These are phyloP conservation scores for Chamaenerion angustifolium DNA, from an alignment of 345 rosid genomes.

Conservation along the genomic window DNA sequence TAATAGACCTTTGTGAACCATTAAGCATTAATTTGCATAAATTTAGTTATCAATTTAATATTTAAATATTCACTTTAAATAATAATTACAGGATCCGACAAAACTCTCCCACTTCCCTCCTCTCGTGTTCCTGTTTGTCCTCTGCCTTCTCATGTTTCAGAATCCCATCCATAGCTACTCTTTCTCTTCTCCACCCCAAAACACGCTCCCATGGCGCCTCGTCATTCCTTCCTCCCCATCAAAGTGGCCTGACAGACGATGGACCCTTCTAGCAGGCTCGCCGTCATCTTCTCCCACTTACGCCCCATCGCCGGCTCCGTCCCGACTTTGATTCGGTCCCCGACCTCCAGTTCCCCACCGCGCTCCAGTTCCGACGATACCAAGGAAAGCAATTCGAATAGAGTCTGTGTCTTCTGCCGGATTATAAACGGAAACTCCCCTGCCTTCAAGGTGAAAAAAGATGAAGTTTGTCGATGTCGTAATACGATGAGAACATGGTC, in stretches of 20 bases:
- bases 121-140: too few species aligned
- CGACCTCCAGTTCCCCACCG: conserved; percentile 20
- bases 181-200: too few species aligned
- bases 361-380: conserved; percentile 11
- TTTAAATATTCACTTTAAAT: too few species aligned
- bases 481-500: not conserved
- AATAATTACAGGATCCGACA: too few species aligned
- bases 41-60: too few species aligned
- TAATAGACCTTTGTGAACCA: too few species aligned
- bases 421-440: conserved; percentile 68
- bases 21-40: too few species aligned
- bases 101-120: too few species aligned
- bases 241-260: not conserved
- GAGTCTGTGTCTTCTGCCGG: conserved; percentile 74
- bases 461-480: not conserved
- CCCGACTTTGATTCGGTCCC: conserved; percentile 6
- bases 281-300: conserved; percentile 54
- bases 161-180: too few species aligned
- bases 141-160: too few species aligned
- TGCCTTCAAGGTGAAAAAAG: conserved; percentile 39
- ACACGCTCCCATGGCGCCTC: not conserved
- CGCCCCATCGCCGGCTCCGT: conserved; percentile 14
- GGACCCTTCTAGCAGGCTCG: conserved; percentile 60
- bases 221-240: not conserved
- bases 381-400: conserved; percentile 3